Evolutionary conservation across 768 basidiomycete species (phyloP), one percentile per base, ranked within the genome.

Genomic region (Collybia sordida): DNA sequence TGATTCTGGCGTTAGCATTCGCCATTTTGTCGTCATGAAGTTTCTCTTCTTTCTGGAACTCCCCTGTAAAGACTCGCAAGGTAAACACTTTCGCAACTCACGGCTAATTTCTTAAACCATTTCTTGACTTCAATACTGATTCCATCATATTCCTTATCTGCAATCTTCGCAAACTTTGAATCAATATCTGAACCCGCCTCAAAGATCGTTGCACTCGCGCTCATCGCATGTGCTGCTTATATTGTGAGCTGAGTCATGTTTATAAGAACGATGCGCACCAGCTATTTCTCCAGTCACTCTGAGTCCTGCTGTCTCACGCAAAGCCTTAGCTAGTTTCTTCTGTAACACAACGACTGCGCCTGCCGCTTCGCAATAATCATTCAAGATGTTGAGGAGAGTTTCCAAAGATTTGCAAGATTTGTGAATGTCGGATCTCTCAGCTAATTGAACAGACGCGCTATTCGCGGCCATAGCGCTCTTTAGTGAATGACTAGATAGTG

Each of bases 101-200:
- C 89, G 42, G 83, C 77, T 28, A 91, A 76, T 65, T 85, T 90
- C 80, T 88, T 90, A 74, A 91, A 85, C 88, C 89, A 91, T 59
- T 88, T 92, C 73, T 83, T 86, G 36, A 90, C 82, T 54, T 90
- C 89, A 24, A 71, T 65, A 54, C 80, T 82, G 43, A 90, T 70
- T 18, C 49, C 59, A 53, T 84, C 82, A 51, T 82, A 88, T 55
- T 92, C 89, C 67, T 82, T 90, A 57, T 88, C 86, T 11, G 79
- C 79, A 52, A 86, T 62, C 69, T 86, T 91, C 36, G 81, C 79
- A 65, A 89, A 90, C 70, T 88, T 92, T 55, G 70, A 51, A 59
- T 90, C 85, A 45, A 90, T 77, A 23, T 91, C 88, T 2, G 80
- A 77, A 40, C 89, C 68, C 14, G 77, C 71, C 44, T 93, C 89